These are phyloP conservation scores for Saccharomycopsis sp. DNA, from an alignment of 805 yeast genomes.

Conservation along the genomic window DNA sequence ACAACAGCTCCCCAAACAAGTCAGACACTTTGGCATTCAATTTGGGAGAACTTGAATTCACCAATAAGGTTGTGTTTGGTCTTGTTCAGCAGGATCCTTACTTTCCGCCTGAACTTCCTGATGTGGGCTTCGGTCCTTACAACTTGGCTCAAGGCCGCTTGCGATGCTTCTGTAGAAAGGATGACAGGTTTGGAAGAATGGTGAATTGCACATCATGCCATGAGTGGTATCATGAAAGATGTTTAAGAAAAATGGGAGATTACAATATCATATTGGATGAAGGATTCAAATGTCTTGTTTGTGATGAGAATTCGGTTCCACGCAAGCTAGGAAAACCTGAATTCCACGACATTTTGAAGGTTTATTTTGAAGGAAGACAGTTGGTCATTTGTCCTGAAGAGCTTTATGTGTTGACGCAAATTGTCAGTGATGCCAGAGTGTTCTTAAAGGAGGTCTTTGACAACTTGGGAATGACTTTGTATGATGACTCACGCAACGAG, in stretches of 20 bases:
- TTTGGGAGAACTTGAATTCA: slow-evolving; percentile 1
- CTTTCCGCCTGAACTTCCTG: slow-evolving; percentile 9
- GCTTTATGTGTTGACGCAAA: slow-evolving; percentile 22
- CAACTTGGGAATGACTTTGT: slow-evolving; percentile 22
- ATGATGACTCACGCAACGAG: slow-evolving; percentile 20
- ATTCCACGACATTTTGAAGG: slow-evolving; percentile 27
- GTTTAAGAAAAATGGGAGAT: slow-evolving; percentile 35
- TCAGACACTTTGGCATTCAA: slow-evolving; percentile 12
- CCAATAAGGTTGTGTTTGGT: slow-evolving; percentile 6
- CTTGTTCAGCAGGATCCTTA: slow-evolving; percentile 6
- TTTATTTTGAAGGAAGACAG: slow-evolving; percentile 25
- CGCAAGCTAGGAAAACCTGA: slow-evolving; percentile 29
- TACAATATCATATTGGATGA: slow-evolving; percentile 27
- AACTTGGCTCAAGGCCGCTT: slow-evolving; percentile 14
- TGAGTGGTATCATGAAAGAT: slow-evolving; percentile 63
- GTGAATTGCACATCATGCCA: slow-evolving; percentile 61
- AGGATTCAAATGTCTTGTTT: slow-evolving; percentile 45
- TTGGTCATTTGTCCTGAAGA: slow-evolving; percentile 31
- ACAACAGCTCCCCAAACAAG: slow-evolving; percentile 24
- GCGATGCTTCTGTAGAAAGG: slow-evolving; percentile 53
- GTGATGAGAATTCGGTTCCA: slow-evolving; percentile 29
- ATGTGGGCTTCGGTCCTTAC: background rate
- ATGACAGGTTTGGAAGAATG: slow-evolving; percentile 50
- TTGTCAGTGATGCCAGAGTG: slow-evolving; percentile 20
- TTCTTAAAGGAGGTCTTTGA: slow-evolving; percentile 17